Percentiles rank a stretch among this genome's conserved stretches.
Evolutionary conservation across 129 eudicot genomes (phyloP).

Genomic region (Pittosporum tobira): DNA sequence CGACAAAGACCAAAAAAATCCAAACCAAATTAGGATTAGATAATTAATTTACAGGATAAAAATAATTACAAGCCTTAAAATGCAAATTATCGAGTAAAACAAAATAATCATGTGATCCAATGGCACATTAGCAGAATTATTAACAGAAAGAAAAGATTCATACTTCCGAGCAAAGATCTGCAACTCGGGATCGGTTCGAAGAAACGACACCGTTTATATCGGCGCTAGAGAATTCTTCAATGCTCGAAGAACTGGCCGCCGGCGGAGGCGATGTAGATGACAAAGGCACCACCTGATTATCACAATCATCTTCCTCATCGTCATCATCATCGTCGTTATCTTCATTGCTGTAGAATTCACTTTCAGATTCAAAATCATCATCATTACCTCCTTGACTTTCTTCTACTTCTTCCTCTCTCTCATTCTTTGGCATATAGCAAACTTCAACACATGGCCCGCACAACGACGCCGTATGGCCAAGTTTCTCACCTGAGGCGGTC

Average conservation of each 20-base stretch:
- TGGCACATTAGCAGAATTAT: too few species aligned
- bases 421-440: too few species aligned
- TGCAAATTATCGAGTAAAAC: not conserved
- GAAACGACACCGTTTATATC: not conserved
- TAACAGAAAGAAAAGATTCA: not conserved
- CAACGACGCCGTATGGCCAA: slow-evolving; percentile 34
- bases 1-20: not conserved
- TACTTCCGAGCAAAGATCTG: not conserved
- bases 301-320: slow-evolving; percentile 29
- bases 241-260: slow-evolving; percentile 22
- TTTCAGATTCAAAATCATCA: slow-evolving; percentile 10
- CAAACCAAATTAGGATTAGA: not conserved
- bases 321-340: slow-evolving; percentile 26
- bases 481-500: slow-evolving; percentile 44
- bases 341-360: too few species aligned
- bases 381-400: slow-evolving; percentile 13
- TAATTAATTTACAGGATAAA: too few species aligned
- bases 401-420: too few species aligned
- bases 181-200: not conserved
- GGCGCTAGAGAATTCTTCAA: slow-evolving; percentile 10
- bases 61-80: not conserved
- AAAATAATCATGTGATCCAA: too few species aligned
- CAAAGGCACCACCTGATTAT: slow-evolving; percentile 43
- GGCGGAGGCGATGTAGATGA: slow-evolving; percentile 31
- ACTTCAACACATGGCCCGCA: slow-evolving; percentile 36